Conservation (phyloP, 2,329 filamentous ascomycete species). For the Juglanconis sp. region DNA sequence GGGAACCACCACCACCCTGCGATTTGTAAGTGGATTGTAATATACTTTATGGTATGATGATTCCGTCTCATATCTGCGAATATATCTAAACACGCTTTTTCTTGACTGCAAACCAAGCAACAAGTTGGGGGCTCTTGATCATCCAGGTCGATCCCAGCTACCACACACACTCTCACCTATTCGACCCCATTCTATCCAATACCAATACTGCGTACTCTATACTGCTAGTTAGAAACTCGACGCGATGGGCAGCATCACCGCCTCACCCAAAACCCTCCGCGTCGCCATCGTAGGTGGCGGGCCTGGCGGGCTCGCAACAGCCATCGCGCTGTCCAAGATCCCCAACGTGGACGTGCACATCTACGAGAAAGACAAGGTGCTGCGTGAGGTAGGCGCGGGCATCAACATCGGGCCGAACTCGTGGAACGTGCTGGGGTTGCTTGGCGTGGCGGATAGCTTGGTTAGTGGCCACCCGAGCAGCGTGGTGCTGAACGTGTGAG, state of each 20-base stretch:
- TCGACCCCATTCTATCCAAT: too few species aligned
- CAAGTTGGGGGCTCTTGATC: not conserved
- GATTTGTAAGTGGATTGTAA: not conserved
- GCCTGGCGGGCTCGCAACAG: slow-evolving; percentile 20
- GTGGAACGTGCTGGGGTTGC: slow-evolving; percentile 32
- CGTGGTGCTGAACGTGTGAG: slow-evolving; percentile 16
- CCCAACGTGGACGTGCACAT: slow-evolving; percentile 30
- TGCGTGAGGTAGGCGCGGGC: slow-evolving; percentile 36
- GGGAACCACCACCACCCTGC: not conserved
- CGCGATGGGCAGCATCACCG: not conserved
- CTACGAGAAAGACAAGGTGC: slow-evolving; percentile 33
- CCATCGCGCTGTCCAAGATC: slow-evolving; percentile 29
- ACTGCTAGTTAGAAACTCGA: not conserved
- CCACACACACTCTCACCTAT: too few species aligned
- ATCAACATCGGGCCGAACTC: slow-evolving; percentile 34
- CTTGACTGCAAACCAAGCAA: not conserved
- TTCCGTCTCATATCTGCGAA: not conserved
- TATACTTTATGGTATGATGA: not conserved
- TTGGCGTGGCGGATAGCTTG: slow-evolving; percentile 25
- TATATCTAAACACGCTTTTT: not conserved
- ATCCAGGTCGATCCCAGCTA: not conserved
- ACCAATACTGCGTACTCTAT: not conserved
- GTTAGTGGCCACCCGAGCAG: slow-evolving; percentile 13
- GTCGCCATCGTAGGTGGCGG: slow-evolving; percentile 18
- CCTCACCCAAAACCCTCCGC: not conserved